Conservation (phyloP, 78 protist species). For the Protostelium mycophagum region DNA sequence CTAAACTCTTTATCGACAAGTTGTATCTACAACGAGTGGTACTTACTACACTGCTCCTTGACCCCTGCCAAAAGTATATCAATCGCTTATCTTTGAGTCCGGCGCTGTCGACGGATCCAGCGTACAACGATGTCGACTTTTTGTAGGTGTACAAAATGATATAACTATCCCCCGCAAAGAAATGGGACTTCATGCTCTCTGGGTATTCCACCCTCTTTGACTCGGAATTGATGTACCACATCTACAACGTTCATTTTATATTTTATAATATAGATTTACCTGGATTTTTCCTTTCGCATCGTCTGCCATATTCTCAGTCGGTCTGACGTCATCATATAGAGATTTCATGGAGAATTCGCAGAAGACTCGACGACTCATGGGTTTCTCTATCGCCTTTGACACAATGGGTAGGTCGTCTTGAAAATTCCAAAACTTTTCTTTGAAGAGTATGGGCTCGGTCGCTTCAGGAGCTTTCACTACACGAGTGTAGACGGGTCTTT, state of each 20-base stretch:
- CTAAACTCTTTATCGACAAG: background rate
- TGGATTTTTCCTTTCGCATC: background rate
- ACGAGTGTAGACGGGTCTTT: background rate
- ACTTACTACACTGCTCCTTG: background rate
- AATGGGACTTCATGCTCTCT: constrained; percentile 19
- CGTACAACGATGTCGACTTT: background rate
- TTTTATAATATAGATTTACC: background rate
- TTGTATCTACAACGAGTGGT: background rate
- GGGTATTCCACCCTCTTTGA: constrained; percentile 53
- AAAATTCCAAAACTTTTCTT: background rate
- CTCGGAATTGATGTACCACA: constrained; percentile 58
- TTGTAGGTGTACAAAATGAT: constrained; percentile 48
- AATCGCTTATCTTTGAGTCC: background rate
- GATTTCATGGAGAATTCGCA: background rate
- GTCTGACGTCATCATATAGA: background rate
- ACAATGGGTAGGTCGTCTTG: background rate
- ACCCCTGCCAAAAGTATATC: background rate
- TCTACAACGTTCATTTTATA: constrained; percentile 3
- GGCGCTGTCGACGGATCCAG: background rate
- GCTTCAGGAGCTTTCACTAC: background rate
- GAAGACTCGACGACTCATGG: background rate
- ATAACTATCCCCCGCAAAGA: constrained; percentile 55
- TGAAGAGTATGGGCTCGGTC: background rate
- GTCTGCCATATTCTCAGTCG: background rate
- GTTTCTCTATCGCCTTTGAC: background rate